Conservation (phyloP, 164 flowering plant genomes). For the Tetracentron sinense region DNA sequence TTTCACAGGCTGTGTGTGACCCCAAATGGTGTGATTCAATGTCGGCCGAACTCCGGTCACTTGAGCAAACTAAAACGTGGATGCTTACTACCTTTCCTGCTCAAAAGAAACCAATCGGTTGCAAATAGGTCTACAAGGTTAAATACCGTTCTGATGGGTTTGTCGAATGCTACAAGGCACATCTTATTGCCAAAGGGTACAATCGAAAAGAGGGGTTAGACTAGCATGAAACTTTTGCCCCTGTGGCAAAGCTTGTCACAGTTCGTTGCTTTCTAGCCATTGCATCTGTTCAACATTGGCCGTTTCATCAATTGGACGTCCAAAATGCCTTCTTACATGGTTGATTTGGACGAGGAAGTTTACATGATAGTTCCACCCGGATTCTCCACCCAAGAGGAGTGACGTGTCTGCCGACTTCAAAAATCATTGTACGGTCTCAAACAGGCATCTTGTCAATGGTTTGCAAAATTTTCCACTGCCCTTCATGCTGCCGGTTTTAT, state of each 20-base stretch:
- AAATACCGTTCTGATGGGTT: background rate
- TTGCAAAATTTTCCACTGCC: background rate
- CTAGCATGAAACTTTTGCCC: background rate
- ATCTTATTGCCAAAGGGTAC: background rate
- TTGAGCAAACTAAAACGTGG: background rate
- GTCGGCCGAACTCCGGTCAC: background rate
- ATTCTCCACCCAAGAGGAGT: background rate
- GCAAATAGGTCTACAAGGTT: background rate
- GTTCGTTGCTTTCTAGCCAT: background rate
- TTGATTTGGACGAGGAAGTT: background rate
- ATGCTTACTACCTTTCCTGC: background rate
- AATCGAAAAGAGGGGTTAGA: background rate
- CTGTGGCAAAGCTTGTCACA: background rate
- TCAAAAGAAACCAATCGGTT: background rate
- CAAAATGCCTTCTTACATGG: background rate
- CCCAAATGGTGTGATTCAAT: background rate
- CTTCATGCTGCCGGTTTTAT: background rate
- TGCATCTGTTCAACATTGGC: background rate
- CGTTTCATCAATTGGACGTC: background rate
- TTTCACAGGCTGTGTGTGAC: background rate
- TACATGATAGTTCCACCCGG: background rate
- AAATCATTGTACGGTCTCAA: conserved; percentile 3
- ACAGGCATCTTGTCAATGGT: conserved; percentile 7
- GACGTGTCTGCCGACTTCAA: background rate
- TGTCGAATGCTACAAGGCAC: background rate